These are phyloP conservation scores for Xylariaceae sp. DNA, from an alignment of 2,329 filamentous ascomycete species.

Conservation along the genomic window DNA sequence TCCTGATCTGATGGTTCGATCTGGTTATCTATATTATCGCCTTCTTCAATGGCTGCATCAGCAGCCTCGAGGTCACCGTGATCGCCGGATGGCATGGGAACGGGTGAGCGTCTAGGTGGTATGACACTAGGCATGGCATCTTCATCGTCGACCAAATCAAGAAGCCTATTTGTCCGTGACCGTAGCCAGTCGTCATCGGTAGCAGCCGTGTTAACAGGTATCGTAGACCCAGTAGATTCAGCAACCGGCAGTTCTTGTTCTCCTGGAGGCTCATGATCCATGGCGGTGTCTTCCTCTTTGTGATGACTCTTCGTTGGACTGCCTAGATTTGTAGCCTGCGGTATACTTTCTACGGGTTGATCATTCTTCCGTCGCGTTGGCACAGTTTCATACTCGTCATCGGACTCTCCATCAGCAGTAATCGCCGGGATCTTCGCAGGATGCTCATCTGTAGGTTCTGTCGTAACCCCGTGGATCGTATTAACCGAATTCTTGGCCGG, in stretches of 20 bases:
- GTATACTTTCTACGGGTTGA: conserved; percentile 42
- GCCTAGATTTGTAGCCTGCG: neutral
- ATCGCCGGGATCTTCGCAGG: conserved; percentile 44
- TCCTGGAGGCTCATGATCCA: conserved; percentile 4
- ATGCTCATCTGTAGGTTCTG: conserved; percentile 40
- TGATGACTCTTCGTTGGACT: neutral
- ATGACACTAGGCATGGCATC: conserved; percentile 44
- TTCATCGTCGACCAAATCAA: conserved; percentile 81
- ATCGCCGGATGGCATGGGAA: neutral
- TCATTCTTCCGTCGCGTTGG: conserved; percentile 56
- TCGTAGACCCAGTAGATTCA: neutral
- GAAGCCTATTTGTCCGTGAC: conserved; percentile 80
- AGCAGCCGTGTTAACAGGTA: conserved; percentile 42
- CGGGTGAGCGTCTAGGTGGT: conserved; percentile 11
- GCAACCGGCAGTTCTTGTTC: conserved; percentile 3
- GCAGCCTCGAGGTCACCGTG: conserved; percentile 16
- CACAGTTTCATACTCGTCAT: conserved; percentile 74
- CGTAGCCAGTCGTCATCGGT: conserved; percentile 91
- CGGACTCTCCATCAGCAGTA: conserved; percentile 61
- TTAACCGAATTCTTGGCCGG: conserved; percentile 62
- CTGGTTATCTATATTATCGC: conserved; percentile 23
- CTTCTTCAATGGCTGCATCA: conserved; percentile 18
- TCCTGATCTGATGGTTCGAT: conserved; percentile 15
- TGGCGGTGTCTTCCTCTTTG: neutral
- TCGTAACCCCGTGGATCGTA: conserved; percentile 57